These are phyloP conservation scores for Colletotrichum sp. DNA, from an alignment of 2,329 filamentous ascomycete species.

Conservation along the genomic window DNA sequence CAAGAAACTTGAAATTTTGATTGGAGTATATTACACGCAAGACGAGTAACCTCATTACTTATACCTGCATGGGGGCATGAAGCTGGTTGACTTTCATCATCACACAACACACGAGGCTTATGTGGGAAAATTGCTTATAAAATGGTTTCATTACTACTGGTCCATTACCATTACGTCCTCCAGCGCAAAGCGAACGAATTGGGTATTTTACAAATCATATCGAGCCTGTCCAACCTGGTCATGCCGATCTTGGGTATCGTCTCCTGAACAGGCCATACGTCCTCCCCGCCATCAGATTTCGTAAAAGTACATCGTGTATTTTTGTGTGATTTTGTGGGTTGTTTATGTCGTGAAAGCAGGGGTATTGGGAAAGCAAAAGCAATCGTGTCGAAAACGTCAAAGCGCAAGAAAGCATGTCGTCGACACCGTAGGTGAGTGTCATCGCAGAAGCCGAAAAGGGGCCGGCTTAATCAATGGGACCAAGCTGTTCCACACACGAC, in stretches of 20 bases:
- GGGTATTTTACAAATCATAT: not conserved
- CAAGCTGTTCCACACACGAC: constrained; percentile 18
- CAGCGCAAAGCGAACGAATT: not conserved
- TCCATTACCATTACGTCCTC: not conserved
- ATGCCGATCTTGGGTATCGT: constrained; percentile 8
- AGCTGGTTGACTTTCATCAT: not conserved
- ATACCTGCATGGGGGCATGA: not conserved
- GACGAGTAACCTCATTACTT: not conserved
- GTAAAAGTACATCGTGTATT: constrained; percentile 2
- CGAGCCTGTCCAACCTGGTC: not conserved
- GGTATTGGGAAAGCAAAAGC: constrained; percentile 12
- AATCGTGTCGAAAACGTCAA: constrained; percentile 4
- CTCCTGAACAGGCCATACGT: not conserved
- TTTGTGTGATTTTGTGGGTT: not conserved
- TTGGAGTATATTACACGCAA: not conserved
- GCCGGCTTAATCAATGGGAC: constrained; percentile 15
- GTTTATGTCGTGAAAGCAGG: not conserved
- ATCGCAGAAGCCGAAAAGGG: not conserved
- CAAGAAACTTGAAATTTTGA: not conserved
- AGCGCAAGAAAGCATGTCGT: not conserved
- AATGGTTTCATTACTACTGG: not conserved
- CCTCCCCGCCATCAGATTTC: not conserved
- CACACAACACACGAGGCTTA: not conserved
- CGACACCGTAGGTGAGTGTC: not conserved
- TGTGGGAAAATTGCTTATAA: not conserved